A percentile compares a stretch with the other conserved stretches of the same genome.
Conservation (phyloP, 1,284 basidiomycete species). For the Melampsora americana region DNA sequence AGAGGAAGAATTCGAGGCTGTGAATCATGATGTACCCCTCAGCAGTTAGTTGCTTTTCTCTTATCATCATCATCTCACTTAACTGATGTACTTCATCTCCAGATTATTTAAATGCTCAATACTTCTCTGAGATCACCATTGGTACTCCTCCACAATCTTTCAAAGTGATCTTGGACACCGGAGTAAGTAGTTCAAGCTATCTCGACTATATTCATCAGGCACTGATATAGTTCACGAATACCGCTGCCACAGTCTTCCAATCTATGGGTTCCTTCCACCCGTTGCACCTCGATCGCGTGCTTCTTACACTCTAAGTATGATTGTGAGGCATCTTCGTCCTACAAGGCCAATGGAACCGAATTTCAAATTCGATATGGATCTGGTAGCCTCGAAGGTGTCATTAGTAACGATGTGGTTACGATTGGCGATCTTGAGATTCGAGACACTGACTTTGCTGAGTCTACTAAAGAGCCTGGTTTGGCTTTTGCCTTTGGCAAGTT, state of each 20-base stretch:
- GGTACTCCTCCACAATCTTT: slow-evolving; percentile 72
- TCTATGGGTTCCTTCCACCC: slow-evolving; percentile 83
- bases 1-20: slow-evolving; percentile 57
- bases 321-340: slow-evolving; percentile 72
- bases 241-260: slow-evolving; percentile 67
- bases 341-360: slow-evolving; percentile 84
- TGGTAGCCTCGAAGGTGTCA: slow-evolving; percentile 93
- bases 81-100: slow-evolving; percentile 21
- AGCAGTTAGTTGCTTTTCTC: slow-evolving; percentile 65
- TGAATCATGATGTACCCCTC: slow-evolving; percentile 83
- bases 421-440: slow-evolving; percentile 82
- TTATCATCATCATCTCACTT: slow-evolving; percentile 21
- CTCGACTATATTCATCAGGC: slow-evolving; percentile 71
- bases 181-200: slow-evolving; percentile 25
- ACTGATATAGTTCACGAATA: slow-evolving; percentile 66
- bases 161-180: slow-evolving; percentile 34
- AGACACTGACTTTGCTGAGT: slow-evolving; percentile 88
- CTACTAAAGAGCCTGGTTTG: slow-evolving; percentile 92
- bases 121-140: slow-evolving; percentile 82
- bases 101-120: slow-evolving; percentile 98
- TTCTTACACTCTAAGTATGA: slow-evolving; percentile 95
- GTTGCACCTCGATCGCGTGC: slow-evolving; percentile 94
- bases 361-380: slow-evolving; percentile 96
- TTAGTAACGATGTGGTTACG: slow-evolving; percentile 75
- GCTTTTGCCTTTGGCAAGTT: slow-evolving; percentile 95